Conservation (phyloP, 129 eudicot species). For the Solidago caesia region DNA sequence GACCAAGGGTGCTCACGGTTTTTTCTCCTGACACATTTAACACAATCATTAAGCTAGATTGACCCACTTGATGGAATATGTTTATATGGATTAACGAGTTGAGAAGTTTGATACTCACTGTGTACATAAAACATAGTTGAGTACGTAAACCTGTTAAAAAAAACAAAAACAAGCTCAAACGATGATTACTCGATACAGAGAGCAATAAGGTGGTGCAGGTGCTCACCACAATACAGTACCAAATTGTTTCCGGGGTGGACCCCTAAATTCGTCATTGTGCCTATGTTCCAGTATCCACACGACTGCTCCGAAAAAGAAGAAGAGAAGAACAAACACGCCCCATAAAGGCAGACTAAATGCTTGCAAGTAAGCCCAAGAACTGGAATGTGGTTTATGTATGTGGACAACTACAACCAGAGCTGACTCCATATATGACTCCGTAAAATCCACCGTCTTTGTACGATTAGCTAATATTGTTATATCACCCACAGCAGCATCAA, state of each 20-base stretch:
- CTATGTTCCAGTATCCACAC: slow-evolving; percentile 1
- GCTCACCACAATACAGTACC: not conserved
- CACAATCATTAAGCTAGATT: not conserved
- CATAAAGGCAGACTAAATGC: not conserved
- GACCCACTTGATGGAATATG: no score
- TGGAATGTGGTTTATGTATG: not conserved
- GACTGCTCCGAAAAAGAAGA: not conserved
- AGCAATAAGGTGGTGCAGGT: not conserved
- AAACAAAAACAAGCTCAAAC: no score
- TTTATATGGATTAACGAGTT: no score
- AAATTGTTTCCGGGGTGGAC: not conserved
- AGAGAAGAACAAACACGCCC: not conserved
- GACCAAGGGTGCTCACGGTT: not conserved
- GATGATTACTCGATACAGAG: no score
- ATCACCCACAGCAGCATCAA: slow-evolving; percentile 5
- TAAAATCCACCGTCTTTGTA: not conserved
- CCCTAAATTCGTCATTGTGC: slow-evolving; percentile 2
- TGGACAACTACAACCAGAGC: not conserved
- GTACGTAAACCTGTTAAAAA: not conserved
- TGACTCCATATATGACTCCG: not conserved
- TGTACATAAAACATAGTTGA: not conserved
- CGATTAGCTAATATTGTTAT: not conserved
- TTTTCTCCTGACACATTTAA: not conserved
- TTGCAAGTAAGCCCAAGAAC: slow-evolving; percentile 5
- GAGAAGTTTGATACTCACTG: not conserved